Percentiles rank a stretch among this genome's conserved stretches.
Conservation (phyloP, 495 filamentous ascomycete species). For the Neurospora sp. region DNA sequence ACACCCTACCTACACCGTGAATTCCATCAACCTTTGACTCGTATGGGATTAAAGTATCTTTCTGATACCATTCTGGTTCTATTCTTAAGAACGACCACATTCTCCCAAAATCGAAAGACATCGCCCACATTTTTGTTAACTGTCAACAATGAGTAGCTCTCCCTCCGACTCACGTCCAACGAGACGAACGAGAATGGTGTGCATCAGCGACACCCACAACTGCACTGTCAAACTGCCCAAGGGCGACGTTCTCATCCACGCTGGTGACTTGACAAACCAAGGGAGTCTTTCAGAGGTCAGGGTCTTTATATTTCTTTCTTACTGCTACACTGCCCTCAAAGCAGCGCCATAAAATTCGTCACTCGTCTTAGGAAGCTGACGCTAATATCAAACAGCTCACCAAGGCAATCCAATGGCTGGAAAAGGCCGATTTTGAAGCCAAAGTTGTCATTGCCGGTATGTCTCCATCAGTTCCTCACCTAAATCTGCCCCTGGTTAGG, state of each 20-base stretch:
- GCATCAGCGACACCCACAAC: slow-evolving; percentile 89
- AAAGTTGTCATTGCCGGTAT: slow-evolving; percentile 82
- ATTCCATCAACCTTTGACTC: neutral
- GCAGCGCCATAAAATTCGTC: neutral
- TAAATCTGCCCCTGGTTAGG: neutral
- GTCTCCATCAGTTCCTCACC: slow-evolving; percentile 10
- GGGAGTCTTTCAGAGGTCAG: slow-evolving; percentile 47
- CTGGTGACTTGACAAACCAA: slow-evolving; percentile 77
- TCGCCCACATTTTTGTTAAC: neutral
- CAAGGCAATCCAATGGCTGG: slow-evolving; percentile 64
- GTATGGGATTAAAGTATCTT: neutral
- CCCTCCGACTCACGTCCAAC: slow-evolving; percentile 6
- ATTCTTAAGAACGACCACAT: neutral
- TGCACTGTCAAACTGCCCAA: slow-evolving; percentile 54
- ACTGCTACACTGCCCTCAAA: no score
- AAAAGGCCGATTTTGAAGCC: slow-evolving; percentile 60
- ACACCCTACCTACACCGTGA: neutral
- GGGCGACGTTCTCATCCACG: slow-evolving; percentile 85
- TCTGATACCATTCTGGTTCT: no score
- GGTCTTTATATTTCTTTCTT: no score
- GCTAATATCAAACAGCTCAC: slow-evolving; percentile 16
- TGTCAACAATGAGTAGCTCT: neutral
- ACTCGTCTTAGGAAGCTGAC: neutral
- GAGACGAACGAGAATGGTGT: slow-evolving; percentile 40
- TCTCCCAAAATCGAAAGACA: neutral